Evolutionary conservation across 2,329 filamentous ascomycete genomes (phyloP), one percentile per base, ranked within the genome.

Genomic region (Claviceps lovelessii): DNA sequence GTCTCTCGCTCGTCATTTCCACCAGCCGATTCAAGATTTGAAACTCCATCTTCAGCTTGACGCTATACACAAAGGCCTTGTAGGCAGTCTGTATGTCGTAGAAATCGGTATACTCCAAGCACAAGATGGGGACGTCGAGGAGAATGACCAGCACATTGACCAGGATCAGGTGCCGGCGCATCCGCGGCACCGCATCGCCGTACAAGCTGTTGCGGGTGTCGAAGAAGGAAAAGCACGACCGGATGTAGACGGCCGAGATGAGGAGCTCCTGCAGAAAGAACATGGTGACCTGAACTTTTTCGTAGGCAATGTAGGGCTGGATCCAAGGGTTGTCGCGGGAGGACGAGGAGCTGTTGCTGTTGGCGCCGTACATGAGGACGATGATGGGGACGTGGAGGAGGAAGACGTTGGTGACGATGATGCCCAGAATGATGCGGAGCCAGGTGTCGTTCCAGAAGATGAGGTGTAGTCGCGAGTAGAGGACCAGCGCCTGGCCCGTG

Each of bases 381-480:
- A 74, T 77, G 11, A 77, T 80, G 0, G 75, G 75, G 0, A 76
- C 65, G 58, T 83, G 77, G 23, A 81, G 67, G 4, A 80, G 56
- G 35, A 81, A 59, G 23, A 71, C 71, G 61, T 81, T 75, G 58
- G 71, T 62, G 53, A 81, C 72, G 55, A 85, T 83, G 74, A 83
- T 79, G 57, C 61, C 69, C 1, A 81, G 69, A 0, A 80, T 74
- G 9, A 71, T 70, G 4, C 70, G 71, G 0, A 83, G 68, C 9
- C 74, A 64, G 2, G 65, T 65, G 5, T 71, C 53, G 70, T 79
- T 76, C 19, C 72, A 72, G 3, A 79, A 68, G 15, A 84, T 72
- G 3, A 84, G 70, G 61, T 83, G 79, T 0, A 84, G 72, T 2
- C 81, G 74, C 2, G 79, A 83, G 67, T 80, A 84, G 1, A 84